Percentiles rank a stretch among this genome's conserved stretches.
Evolutionary conservation across 1,139 yeast genomes (phyloP).

Genomic region (Sugiyamaella novakii): DNA sequence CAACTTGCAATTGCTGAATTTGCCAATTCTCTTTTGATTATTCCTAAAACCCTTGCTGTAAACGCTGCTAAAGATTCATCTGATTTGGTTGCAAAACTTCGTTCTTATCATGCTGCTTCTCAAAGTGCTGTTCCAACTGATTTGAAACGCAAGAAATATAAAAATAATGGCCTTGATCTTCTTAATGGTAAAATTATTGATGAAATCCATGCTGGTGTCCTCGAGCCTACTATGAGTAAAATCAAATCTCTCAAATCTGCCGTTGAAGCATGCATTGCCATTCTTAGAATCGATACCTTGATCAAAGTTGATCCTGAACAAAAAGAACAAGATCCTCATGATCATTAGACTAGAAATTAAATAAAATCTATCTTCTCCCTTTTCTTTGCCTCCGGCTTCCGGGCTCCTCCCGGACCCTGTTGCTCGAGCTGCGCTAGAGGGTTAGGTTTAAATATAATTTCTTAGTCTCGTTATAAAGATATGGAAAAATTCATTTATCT

Average conservation of each 20-base stretch:
- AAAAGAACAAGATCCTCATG: slow-evolving; percentile 69
- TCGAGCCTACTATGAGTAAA: slow-evolving; percentile 94
- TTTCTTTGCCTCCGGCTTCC: slow-evolving; percentile 9
- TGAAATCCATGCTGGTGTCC: slow-evolving; percentile 79
- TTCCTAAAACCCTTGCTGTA: slow-evolving; percentile 95
- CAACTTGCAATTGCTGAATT: slow-evolving; percentile 98
- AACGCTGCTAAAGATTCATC: slow-evolving; percentile 98
- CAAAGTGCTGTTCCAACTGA: slow-evolving; percentile 85
- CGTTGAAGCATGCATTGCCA: slow-evolving; percentile 96
- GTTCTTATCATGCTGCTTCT: slow-evolving; percentile 96
- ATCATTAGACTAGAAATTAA: slow-evolving; percentile 23
- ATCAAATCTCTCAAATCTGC: slow-evolving; percentile 92
- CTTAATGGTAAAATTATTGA: slow-evolving; percentile 90
- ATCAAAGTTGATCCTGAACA: slow-evolving; percentile 97
- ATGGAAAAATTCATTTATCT: too few relatives aligned
- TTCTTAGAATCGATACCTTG: slow-evolving; percentile 97
- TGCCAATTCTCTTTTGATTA: slow-evolving; percentile 83
- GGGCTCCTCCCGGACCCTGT: slow-evolving; percentile 8
- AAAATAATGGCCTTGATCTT: slow-evolving; percentile 89
- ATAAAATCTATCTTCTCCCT: not conserved
- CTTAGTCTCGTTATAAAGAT: too few relatives aligned
- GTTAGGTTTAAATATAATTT: too few relatives aligned
- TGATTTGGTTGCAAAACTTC: slow-evolving; percentile 89
- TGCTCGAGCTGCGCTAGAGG: not conserved
- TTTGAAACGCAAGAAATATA: slow-evolving; percentile 78